A percentile compares a stretch with the other conserved stretches of the same genome.
Evolutionary conservation across 2,329 filamentous ascomycete species (phyloP).

Genomic region (Aureobasidium subglaciale): DNA sequence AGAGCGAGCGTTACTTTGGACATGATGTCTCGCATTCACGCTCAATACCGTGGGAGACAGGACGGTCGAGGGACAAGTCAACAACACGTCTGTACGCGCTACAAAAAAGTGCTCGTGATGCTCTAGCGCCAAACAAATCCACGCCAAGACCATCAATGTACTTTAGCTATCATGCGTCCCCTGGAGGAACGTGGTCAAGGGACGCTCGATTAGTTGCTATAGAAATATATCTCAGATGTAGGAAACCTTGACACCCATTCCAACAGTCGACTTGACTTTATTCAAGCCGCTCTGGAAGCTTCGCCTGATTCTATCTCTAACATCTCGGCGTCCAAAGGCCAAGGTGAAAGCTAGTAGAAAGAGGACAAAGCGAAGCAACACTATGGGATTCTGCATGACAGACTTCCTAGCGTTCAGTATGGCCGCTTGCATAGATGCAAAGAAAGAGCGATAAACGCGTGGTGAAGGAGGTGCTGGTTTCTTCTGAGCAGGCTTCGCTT

Average conservation of each 20-base stretch:
- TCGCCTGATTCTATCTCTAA: slow-evolving; percentile 66
- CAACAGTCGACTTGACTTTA: slow-evolving; percentile 75
- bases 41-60: neutral
- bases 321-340: slow-evolving; percentile 65
- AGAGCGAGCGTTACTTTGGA: slow-evolving; percentile 45
- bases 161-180: neutral
- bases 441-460: slow-evolving; percentile 34
- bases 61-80: neutral
- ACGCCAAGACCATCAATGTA: slow-evolving; percentile 9
- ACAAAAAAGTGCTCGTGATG: slow-evolving; percentile 11
- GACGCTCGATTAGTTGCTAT: neutral
- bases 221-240: slow-evolving; percentile 63
- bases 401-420: slow-evolving; percentile 45
- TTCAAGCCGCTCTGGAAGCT: slow-evolving; percentile 66
- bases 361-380: slow-evolving; percentile 57
- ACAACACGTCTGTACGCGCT: neutral
- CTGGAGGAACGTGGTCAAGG: neutral
- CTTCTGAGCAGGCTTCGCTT: slow-evolving; percentile 28
- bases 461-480: slow-evolving; percentile 25
- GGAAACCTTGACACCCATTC: slow-evolving; percentile 96
- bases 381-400: slow-evolving; percentile 49
- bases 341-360: slow-evolving; percentile 74
- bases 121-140: slow-evolving; percentile 9
- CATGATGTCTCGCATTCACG: slow-evolving; percentile 28
- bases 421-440: slow-evolving; percentile 42